A percentile compares a stretch with the other conserved stretches of the same genome.
phyloP scores from a whole-genome alignment of 495 filamentous ascomycete genomes.

The Halenospora varia region DNA sequence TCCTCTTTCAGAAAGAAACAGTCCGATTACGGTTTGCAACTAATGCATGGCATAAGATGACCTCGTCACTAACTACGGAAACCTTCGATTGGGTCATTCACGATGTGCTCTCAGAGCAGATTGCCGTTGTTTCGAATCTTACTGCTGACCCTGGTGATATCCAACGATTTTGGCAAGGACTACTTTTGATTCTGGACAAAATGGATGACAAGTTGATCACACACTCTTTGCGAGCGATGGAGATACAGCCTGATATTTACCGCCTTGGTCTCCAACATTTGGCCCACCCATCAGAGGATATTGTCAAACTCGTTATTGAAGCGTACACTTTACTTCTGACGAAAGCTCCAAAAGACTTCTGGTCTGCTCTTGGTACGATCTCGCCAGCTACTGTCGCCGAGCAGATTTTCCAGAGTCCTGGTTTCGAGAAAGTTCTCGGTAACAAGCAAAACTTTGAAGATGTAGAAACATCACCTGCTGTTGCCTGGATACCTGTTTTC shows the following conservation, averaged over 20 bases:
- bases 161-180: constrained; percentile 69
- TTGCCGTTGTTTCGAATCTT: constrained; percentile 38
- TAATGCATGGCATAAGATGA: constrained; percentile 58
- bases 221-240: constrained; percentile 71
- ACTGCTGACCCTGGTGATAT: constrained; percentile 36
- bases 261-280: constrained; percentile 74
- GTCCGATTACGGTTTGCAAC: constrained; percentile 63
- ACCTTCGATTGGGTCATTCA: constrained; percentile 84
- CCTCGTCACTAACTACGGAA: constrained; percentile 49
- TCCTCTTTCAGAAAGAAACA: constrained; percentile 67
- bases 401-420: constrained; percentile 67
- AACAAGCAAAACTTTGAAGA: constrained; percentile 53
- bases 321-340: constrained; percentile 64
- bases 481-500: constrained; percentile 69
- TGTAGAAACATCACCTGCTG: constrained; percentile 48
- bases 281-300: constrained; percentile 48
- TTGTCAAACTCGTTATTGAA: constrained; percentile 58
- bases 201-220: constrained; percentile 73
- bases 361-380: constrained; percentile 78
- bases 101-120: constrained; percentile 50
- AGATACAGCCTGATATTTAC: constrained; percentile 66
- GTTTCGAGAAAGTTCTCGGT: constrained; percentile 57
- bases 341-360: constrained; percentile 73
- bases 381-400: constrained; percentile 71
- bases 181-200: constrained; percentile 62